Conservation (phyloP, 345 rosid species). For the Orychophragmus violaceus region DNA sequence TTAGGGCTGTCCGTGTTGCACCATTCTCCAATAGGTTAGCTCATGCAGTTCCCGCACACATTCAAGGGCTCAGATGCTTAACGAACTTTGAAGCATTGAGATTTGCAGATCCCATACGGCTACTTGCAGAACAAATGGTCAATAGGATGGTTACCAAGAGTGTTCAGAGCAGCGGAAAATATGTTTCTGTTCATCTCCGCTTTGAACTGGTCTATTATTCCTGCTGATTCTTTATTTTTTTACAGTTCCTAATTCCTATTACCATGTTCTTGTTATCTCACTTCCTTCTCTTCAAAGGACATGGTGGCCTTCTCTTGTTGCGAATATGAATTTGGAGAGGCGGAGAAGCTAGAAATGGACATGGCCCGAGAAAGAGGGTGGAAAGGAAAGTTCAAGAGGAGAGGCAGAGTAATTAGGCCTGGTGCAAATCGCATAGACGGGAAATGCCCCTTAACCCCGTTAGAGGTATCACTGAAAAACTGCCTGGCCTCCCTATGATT, state of each 20-base stretch:
- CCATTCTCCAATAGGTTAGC: constrained; percentile 97
- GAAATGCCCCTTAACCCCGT: constrained; percentile 88
- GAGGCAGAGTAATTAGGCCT: constrained; percentile 85
- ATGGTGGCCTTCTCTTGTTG: constrained; percentile 99
- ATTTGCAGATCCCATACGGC: constrained; percentile 76
- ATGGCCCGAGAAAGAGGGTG: constrained; percentile 86
- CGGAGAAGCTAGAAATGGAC: constrained; percentile 89
- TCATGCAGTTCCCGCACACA: constrained; percentile 64
- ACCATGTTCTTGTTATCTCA: neutral
- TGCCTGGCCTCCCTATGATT: neutral
- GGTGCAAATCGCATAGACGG: constrained; percentile 92
- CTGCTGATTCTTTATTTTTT: constrained; percentile 1
- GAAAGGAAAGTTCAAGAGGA: constrained; percentile 92
- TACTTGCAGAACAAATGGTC: constrained; percentile 90
- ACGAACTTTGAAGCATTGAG: constrained; percentile 80
- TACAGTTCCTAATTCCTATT: neutral
- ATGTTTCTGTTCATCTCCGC: constrained; percentile 96
- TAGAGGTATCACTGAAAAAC: constrained; percentile 51
- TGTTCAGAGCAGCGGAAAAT: constrained; percentile 59
- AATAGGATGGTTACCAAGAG: constrained; percentile 72
- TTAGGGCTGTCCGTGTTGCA: constrained; percentile 95
- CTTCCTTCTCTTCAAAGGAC: constrained; percentile 44
- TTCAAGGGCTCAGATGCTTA: constrained; percentile 86
- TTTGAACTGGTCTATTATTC: constrained; percentile 65
- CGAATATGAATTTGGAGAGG: constrained; percentile 90